Evolutionary conservation across 2,329 filamentous ascomycete species (phyloP), one percentile per base, ranked within the genome.

Genomic region (Aspergillus aculeatinus): DNA sequence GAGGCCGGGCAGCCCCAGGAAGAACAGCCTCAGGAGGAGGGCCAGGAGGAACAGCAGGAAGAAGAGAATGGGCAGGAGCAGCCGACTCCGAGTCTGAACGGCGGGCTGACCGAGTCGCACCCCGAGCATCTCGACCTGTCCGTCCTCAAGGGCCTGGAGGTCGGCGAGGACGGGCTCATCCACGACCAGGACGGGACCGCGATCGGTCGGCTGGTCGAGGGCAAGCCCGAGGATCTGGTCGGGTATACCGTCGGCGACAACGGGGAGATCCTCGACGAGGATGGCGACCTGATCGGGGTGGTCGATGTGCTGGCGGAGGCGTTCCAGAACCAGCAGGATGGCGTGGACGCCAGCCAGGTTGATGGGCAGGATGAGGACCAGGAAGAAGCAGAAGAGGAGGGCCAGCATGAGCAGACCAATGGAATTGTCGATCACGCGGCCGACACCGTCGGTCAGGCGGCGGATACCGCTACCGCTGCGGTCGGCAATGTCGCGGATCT

Each of bases 211-310:
- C 68, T 79, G 12, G 71, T 74, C 14, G 77, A 79, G 60, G 77
- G 77, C 2, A 73, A 78, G 27, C 68, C 74, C 0, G 72, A 73
- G 44, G 75, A 78, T 53, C 70, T 79, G 7, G 72, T 74, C 50
- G 77, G 76, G 2, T 73, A 77, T 52, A 71, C 72, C 16, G 68
- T 79, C 16, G 76, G 74, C 7, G 77, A 78, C 23, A 67, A 72
- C 7, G 72, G 72, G 1, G 71, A 74, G 56, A 71, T 73, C 7
- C 25, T 74, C 33, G 72, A 74, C 33, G 69, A 74, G 29, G 69
- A 72, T 1, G 72, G 72, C 3, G 70, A 74, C 27, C 53, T 72
- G 48, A 74, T 80, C 56, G 77, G 77, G n/a, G 71, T 76, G 10
- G 76, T 73, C 4, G 74, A 72, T 42, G 55, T 70, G n/a, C 33